These are phyloP conservation scores for Takashimella tepidaria DNA, from an alignment of 1,284 basidiomycete genomes.

Conservation along the genomic window DNA sequence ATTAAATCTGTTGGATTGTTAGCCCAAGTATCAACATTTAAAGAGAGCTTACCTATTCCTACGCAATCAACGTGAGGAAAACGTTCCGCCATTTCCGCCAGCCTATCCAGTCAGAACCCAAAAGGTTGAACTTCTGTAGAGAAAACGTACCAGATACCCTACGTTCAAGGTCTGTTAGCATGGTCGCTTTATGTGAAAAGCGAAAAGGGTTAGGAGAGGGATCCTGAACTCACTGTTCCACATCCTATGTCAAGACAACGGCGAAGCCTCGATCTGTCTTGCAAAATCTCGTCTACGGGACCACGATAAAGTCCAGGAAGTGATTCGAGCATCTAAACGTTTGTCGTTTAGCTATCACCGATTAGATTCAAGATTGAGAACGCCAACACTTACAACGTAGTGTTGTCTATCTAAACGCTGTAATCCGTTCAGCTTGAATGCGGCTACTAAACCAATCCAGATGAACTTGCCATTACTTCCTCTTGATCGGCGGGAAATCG, in stretches of 20 bases:
- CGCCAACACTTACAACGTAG: slow-evolving; percentile 11
- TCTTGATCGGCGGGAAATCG: slow-evolving; percentile 20
- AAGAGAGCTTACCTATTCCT: slow-evolving; percentile 12
- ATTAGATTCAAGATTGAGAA: not conserved
- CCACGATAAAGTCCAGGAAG: slow-evolving; percentile 19
- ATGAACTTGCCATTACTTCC: slow-evolving; percentile 14
- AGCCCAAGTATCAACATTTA: not conserved
- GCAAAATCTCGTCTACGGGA: slow-evolving; percentile 15
- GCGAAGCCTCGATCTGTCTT: not conserved
- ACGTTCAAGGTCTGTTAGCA: not conserved
- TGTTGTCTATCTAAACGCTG: slow-evolving; percentile 20
- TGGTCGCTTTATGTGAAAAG: not conserved
- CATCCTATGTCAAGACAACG: slow-evolving; percentile 20
- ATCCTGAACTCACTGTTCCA: slow-evolving; percentile 15
- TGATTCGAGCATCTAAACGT: not conserved
- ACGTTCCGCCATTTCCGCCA: slow-evolving; percentile 19
- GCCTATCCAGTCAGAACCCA: slow-evolving; percentile 2
- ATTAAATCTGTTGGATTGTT: slow-evolving; percentile 10
- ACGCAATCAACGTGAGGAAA: slow-evolving; percentile 23
- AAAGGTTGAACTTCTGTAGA: not conserved
- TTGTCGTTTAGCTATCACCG: too few relatives aligned
- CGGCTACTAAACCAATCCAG: too few relatives aligned
- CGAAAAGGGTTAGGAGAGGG: too few relatives aligned
- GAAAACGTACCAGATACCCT: slow-evolving; percentile 5
- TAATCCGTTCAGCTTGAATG: too few relatives aligned